A percentile compares a stretch with the other conserved stretches of the same genome.
These are phyloP conservation scores for Conoideocrella luteorostrata DNA, from an alignment of 2,329 filamentous ascomycete genomes.

Conservation along the genomic window DNA sequence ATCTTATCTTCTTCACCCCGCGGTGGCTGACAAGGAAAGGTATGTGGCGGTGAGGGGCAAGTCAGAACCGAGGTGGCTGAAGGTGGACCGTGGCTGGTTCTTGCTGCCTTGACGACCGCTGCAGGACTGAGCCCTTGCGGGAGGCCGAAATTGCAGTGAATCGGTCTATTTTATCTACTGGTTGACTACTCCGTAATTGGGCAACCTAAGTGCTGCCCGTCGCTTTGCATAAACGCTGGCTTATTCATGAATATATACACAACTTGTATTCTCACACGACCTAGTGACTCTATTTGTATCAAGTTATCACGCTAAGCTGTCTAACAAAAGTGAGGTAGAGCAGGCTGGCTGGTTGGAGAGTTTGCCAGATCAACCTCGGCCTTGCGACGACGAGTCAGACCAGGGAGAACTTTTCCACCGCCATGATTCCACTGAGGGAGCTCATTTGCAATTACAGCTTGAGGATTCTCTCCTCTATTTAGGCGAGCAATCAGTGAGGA, in stretches of 20 bases:
- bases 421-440: constrained; percentile 42
- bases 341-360: too few species aligned
- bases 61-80: neutral
- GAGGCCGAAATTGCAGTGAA: too few species aligned
- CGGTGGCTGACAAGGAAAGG: constrained; percentile 1
- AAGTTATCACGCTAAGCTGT: too few species aligned
- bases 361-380: constrained; percentile 40
- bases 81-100: neutral
- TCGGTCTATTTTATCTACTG: too few species aligned
- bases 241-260: too few species aligned
- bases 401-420: constrained; percentile 30
- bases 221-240: too few species aligned
- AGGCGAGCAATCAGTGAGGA: constrained; percentile 37
- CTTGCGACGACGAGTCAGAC: constrained; percentile 34
- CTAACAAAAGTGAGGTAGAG: too few species aligned
- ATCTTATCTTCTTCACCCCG: constrained; percentile 4
- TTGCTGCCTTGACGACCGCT: neutral
- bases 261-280: too few species aligned
- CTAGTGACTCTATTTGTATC: too few species aligned
- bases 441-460: constrained; percentile 36
- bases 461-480: constrained; percentile 35
- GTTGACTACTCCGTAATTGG: too few species aligned
- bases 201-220: too few species aligned
- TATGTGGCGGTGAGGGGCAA: constrained; percentile 1
- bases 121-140: too few species aligned